Percentiles rank a stretch among this genome's conserved stretches.
These are phyloP conservation scores for Ophiosphaerella narmari DNA, from an alignment of 2,329 filamentous ascomycete species.

Conservation along the genomic window DNA sequence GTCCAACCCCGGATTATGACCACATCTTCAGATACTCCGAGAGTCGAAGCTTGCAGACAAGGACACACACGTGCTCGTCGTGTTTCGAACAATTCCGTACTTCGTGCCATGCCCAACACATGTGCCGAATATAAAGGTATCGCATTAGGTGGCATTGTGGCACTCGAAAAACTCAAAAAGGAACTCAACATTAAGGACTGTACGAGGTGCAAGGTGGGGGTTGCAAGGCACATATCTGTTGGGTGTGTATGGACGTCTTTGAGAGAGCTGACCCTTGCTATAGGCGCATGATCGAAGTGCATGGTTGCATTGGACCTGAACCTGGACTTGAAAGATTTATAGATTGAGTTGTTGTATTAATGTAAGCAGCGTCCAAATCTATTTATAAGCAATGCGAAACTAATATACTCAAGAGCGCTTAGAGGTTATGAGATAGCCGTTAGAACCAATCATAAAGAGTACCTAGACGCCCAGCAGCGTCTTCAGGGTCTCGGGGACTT, in stretches of 20 bases:
- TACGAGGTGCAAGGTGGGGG: slow-evolving; percentile 40
- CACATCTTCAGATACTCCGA: slow-evolving; percentile 47
- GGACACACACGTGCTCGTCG: slow-evolving; percentile 38
- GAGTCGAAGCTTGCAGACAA: slow-evolving; percentile 11
- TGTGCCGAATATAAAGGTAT: slow-evolving; percentile 32
- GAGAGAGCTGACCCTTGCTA: slow-evolving; percentile 10
- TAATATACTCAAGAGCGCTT: no score
- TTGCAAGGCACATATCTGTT: slow-evolving; percentile 55
- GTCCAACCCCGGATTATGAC: slow-evolving; percentile 52
- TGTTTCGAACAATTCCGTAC: slow-evolving; percentile 37
- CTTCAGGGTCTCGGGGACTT: no score
- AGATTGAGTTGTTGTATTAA: neutral
- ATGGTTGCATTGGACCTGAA: slow-evolving; percentile 16
- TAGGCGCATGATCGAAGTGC: slow-evolving; percentile 13
- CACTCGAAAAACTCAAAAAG: slow-evolving; percentile 17
- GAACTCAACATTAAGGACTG: slow-evolving; percentile 29
- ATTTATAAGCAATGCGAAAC: no score
- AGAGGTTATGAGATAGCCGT: no score
- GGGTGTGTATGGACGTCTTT: slow-evolving; percentile 52
- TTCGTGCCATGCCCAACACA: slow-evolving; percentile 23
- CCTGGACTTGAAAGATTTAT: neutral
- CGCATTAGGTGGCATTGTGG: slow-evolving; percentile 17
- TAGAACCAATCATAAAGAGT: no score
- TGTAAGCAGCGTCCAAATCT: no score
- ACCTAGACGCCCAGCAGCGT: no score